Evolutionary conservation across 495 filamentous ascomycete species (phyloP), one percentile per base, ranked within the genome.

Genomic region (Margaritispora aquatica): DNA sequence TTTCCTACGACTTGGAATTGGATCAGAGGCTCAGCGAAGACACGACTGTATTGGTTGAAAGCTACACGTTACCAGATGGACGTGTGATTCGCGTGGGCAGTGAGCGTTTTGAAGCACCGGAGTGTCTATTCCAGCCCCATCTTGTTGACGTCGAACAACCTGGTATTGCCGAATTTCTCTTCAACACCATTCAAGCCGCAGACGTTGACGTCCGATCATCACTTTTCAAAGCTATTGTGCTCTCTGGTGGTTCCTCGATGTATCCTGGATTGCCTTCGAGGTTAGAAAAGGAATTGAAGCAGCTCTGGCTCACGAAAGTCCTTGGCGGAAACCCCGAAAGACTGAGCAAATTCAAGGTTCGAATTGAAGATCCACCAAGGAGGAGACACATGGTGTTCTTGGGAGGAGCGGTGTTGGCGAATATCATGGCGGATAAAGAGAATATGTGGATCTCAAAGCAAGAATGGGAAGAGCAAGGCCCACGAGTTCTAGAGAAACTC

Each of bases 311-410:
- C 57, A 97, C 94, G 13, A 86, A 87, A 60, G 91, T 97, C 38
- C 76, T 97, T 63, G 79, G 84, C 22, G 91, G 92, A 23, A 88
- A 99, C 71, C 92, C 94, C 15, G 92, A 96, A 73, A 81, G 94
- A 63, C 73, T 99, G 63, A 92, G 83, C 74, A 99, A 97, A 86
- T 97, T 99, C 81, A 97, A 97, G 82, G 92, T 97, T 36, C 85
- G 94, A 70, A 97, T 99, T 73, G 95, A 99, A 69, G 94, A 99
- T 70, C 95, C 94, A 48, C 94, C 94, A 19, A 82, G 94, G 74
- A 83, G 94, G 71, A 83, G 92, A 70, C 95, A 99, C 74, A 97
- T 99, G 94, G 95, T 97, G 3, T 99, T 99, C 84, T 73, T 97
- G 56, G 94, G 94, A 58, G 94, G 94, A 68, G 95, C 94, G 9